Evolutionary conservation across 495 filamentous ascomycete species (phyloP), one percentile per base, ranked within the genome.

Genomic region (Penicillium argentinense): DNA sequence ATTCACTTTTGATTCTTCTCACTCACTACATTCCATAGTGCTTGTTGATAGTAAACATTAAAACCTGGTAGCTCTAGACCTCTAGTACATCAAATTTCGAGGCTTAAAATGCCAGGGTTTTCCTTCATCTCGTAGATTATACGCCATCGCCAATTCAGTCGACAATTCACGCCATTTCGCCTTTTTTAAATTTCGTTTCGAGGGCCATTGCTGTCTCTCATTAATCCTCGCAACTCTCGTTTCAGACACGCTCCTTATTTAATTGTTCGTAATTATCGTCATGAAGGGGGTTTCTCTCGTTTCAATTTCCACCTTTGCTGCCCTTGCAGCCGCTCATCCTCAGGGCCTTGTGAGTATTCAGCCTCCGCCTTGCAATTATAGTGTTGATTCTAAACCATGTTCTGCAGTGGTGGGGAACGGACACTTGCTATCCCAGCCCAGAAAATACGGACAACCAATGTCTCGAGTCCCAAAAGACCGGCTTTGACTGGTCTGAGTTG

Each of bases 381-480:
- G 25, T 36, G 34, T 11, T 13, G 24, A 38, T 32, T 44, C 9
- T 46, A 47, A 47, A 64, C 30, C 7, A 40, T 18, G 12, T 47
- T 16, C 27, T 49, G 6, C 36, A 64, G 65, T 67, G 62, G 65
- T 91, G 87, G 79, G 67, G 70, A 55, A 73, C 77, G 47, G 76
- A 82, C 43, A 60, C 72, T 24, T 66, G 78, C 37, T 95, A 83
- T 69, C 69, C 73, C 29, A 86, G 76, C 67, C 89, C 90, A 5
- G 71, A 72, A 30, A 95, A 90, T 72, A 86, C 80, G 59, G 73
- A 91, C 71, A 92, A 95, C 67, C 62, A 83, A 30, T 95, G 90
- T 70, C 80, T 75, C 26, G 58, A 74, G 12, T 54, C 81, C 44
- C 86, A 91, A 62, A 60, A 72, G 22, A 39, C 51, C 22, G 90